Evolutionary conservation across 2,329 filamentous ascomycete genomes (phyloP).

Genomic region (Aspergillus tubingensis): DNA sequence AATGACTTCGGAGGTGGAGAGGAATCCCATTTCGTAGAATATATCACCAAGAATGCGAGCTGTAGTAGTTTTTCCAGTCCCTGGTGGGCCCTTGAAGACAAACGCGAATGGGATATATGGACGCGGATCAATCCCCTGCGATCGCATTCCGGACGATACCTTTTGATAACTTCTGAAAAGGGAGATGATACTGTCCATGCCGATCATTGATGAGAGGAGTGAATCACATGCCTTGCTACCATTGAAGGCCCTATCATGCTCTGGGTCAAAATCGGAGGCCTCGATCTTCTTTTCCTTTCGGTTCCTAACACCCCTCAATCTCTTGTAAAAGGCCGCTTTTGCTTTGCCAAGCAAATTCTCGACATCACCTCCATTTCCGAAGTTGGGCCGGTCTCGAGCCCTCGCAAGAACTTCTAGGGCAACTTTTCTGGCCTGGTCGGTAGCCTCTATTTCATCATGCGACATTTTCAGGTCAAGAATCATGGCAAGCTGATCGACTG

Average conservation of each 20-base stretch:
- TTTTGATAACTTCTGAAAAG: neutral
- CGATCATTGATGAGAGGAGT: neutral
- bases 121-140: neutral
- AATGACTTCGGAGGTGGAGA: conserved; percentile 59
- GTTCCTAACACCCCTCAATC: neutral
- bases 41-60: conserved; percentile 70
- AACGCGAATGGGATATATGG: conserved; percentile 3
- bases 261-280: neutral
- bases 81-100: conserved; percentile 29
- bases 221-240: neutral
- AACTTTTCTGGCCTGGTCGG: conserved; percentile 1
- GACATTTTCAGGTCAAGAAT: neutral
- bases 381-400: conserved; percentile 2
- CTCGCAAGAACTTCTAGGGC: neutral
- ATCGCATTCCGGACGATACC: neutral
- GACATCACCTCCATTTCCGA: conserved; percentile 9
- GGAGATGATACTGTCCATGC: neutral
- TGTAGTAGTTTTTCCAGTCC: conserved; percentile 70
- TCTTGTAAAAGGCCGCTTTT: neutral
- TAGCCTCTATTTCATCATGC: neutral
- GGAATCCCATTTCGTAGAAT: conserved; percentile 71
- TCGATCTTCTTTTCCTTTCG: neutral
- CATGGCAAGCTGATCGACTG: neutral
- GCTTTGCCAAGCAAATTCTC: neutral
- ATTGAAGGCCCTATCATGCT: neutral